Conservation (phyloP, 2,329 filamentous ascomycete species). For the Dactylellina haptotyla region DNA sequence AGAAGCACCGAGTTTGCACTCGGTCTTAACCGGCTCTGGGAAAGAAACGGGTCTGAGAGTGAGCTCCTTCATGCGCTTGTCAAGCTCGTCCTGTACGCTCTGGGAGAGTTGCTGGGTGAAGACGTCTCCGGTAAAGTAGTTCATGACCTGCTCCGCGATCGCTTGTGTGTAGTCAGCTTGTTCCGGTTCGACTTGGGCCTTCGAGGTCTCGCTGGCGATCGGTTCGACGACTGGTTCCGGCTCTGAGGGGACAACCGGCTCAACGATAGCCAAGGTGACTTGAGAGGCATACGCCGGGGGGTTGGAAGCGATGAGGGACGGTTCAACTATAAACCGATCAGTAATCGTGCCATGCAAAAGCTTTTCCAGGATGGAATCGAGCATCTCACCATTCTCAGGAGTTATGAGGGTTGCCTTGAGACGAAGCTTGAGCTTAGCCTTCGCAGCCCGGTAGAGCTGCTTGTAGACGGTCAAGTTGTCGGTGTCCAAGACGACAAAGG, state of each 20-base stretch:
- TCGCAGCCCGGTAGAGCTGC: slow-evolving; percentile 94
- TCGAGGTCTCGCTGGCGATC: not conserved
- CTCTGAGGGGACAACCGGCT: slow-evolving; percentile 8
- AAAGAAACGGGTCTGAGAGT: slow-evolving; percentile 63
- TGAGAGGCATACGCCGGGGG: slow-evolving; percentile 42
- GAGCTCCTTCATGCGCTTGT: slow-evolving; percentile 54
- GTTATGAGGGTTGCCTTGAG: slow-evolving; percentile 73
- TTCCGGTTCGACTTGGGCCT: slow-evolving; percentile 27
- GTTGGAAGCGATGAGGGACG: slow-evolving; percentile 30
- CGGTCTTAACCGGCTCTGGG: slow-evolving; percentile 59
- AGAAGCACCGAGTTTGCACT: slow-evolving; percentile 37
- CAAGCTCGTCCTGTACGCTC: slow-evolving; percentile 57
- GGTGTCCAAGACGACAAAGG: slow-evolving; percentile 81
- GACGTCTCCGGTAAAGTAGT: slow-evolving; percentile 41
- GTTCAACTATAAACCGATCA: slow-evolving; percentile 31
- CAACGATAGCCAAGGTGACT: slow-evolving; percentile 50
- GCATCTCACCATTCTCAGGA: slow-evolving; percentile 59
- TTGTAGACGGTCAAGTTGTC: slow-evolving; percentile 88
- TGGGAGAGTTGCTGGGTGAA: slow-evolving; percentile 55
- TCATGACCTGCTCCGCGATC: slow-evolving; percentile 44
- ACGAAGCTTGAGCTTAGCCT: slow-evolving; percentile 97
- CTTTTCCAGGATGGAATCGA: slow-evolving; percentile 15
- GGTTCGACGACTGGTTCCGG: slow-evolving; percentile 12
- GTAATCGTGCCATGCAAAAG: slow-evolving; percentile 27
- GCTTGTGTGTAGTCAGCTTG: slow-evolving; percentile 47